Evolutionary conservation across 192 early-diverging fungal species (phyloP), one percentile per base, ranked within the genome.

Genomic region (Linnemannia hyalina): DNA sequence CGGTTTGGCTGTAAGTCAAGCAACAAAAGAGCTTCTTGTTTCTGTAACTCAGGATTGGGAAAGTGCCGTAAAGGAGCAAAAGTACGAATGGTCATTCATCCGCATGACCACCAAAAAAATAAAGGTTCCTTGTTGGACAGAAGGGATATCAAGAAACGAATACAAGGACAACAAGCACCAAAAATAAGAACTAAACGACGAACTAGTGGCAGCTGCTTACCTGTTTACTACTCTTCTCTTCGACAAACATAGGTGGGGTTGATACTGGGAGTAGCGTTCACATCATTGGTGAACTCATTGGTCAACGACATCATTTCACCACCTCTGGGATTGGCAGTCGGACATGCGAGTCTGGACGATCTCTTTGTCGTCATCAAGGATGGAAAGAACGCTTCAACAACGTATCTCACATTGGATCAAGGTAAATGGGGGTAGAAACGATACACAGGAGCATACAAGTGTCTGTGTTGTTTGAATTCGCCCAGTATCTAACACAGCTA

Each of bases 281-380:
- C 82, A 1, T 20, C 77, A 0, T 46, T 85, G 40, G 82, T 85
- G 4, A 76, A 76, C 20, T 85, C 82, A 70, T 42, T 85, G 13
- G 77, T 85, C 52, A 73, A 85, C 40, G 82, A 85, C 36, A 79
- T 85, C 20, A 74, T 85, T 47, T 79, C 77, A 36, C 82, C 82
- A 6, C 82, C 82, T 13, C 42, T 85, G n/a, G 82, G 82, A 20
- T 60, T 85, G 16, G 78, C 77, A 0, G 32, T 85, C 13, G 82
- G 82, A 29, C 73, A 80, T 15, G 82, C 82, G 3, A 80, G 77
- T 72, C 77, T 85, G n/a, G 78, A 85, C 7, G 60, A 85, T 49
- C 70, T 85, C 47, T 85, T 85, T 76, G 42, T 79, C 18, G 74
- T 85, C n/a, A 85, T 85, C 60, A 70, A 85, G 54, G 77, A 85